A percentile compares a stretch with the other conserved stretches of the same genome.
phyloP scores from a whole-genome alignment of 2,329 filamentous ascomycete species.

The Metarhizium rileyi region DNA sequence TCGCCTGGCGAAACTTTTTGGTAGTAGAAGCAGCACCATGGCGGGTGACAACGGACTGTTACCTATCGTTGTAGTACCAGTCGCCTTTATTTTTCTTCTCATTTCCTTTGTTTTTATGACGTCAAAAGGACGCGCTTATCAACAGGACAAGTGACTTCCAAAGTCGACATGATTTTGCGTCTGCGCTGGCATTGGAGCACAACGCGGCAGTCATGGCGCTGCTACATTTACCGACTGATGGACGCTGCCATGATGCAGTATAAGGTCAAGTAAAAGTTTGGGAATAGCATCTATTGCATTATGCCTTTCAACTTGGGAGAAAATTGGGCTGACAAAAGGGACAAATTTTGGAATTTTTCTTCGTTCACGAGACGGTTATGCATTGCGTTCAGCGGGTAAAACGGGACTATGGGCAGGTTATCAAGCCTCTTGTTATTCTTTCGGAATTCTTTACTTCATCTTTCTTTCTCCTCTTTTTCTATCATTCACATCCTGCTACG shows the following conservation, averaged over 20 bases:
- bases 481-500: background rate
- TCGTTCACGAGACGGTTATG: constrained; percentile 24
- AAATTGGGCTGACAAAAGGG: constrained; percentile 5
- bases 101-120: constrained; percentile 2
- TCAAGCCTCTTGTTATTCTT: constrained; percentile 9
- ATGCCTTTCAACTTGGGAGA: constrained; percentile 15
- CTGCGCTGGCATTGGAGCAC: background rate
- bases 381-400: constrained; percentile 29
- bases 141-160: background rate
- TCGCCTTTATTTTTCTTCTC: background rate
- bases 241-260: constrained; percentile 8
- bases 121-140: background rate
- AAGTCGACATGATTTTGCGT: background rate
- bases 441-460: background rate
- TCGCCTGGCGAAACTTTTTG: too few species aligned
- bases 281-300: constrained; percentile 20
- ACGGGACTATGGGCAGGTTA: constrained; percentile 11
- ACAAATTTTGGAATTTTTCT: background rate
- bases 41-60: background rate
- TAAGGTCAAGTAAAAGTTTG: constrained; percentile 15
- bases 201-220: constrained; percentile 4
- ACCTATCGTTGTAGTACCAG: background rate
- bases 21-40: background rate
- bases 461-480: constrained; percentile 4
- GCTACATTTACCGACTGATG: background rate